Evolutionary conservation across 202 grass and related monocot genomes (phyloP).

Genomic region (Sporobolus alterniflorus): DNA sequence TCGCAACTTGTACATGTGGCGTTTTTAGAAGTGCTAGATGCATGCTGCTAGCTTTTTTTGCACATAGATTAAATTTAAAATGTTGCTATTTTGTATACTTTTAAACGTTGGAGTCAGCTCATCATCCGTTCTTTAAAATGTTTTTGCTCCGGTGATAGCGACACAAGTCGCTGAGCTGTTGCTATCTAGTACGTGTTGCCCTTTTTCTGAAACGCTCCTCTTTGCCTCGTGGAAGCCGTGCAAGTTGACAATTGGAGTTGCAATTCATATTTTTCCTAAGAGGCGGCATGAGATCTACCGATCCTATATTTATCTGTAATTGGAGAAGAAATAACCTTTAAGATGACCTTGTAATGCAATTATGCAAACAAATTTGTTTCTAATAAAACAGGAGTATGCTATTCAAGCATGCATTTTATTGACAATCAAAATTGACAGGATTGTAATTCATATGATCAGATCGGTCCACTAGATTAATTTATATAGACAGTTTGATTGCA

Average conservation of each 20-base stretch:
- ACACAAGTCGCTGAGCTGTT: slow-evolving; percentile 14
- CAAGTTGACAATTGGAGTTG: neutral
- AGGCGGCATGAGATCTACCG: neutral
- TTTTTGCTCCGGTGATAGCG: neutral
- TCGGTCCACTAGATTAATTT: too few relatives aligned
- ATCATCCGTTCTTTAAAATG: neutral
- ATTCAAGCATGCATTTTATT: neutral
- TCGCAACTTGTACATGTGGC: neutral
- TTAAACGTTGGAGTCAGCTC: slow-evolving; percentile 30
- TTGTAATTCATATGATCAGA: too few relatives aligned
- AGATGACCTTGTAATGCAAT: neutral
- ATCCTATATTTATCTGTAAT: neutral
- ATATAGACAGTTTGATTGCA: too few relatives aligned
- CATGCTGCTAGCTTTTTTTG: neutral
- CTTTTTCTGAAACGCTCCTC: slow-evolving; percentile 17
- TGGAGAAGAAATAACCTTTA: neutral
- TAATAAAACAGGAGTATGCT: neutral
- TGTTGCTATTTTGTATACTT: neutral
- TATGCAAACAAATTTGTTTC: neutral
- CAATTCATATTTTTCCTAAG: neutral
- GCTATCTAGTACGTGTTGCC: neutral
- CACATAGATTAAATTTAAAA: neutral
- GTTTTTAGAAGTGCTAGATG: slow-evolving; percentile 10
- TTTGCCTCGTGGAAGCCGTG: neutral
- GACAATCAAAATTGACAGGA: too few relatives aligned